phyloP scores from a whole-genome alignment of 2,329 filamentous ascomycete genomes.

The Rhynchosporium graminicola region DNA sequence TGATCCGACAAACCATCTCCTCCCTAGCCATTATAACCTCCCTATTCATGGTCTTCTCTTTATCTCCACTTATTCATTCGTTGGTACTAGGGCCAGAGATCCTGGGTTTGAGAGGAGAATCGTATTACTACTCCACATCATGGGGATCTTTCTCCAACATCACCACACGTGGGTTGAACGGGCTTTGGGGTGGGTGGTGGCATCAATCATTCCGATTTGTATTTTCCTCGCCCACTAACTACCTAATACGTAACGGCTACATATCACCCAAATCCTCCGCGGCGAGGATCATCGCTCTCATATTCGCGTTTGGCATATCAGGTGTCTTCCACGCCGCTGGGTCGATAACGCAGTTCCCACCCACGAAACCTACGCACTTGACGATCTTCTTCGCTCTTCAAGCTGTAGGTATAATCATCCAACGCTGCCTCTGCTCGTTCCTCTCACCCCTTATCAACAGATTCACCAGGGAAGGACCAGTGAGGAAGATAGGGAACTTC shows the following conservation, averaged over 20 bases:
- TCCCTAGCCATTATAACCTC: conserved; percentile 59
- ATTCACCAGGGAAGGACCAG: conserved; percentile 44
- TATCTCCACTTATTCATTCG: conserved; percentile 60
- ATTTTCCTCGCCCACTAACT: conserved; percentile 62
- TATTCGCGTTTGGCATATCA: conserved; percentile 64
- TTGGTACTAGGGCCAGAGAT: conserved; percentile 51
- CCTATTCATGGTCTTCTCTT: conserved; percentile 60
- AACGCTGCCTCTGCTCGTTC: conserved; percentile 48
- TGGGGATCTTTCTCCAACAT: conserved; percentile 58
- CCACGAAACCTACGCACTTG: conserved; percentile 53
- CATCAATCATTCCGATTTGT: conserved; percentile 83
- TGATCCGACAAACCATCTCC: conserved; percentile 59
- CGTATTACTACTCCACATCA: conserved; percentile 62
- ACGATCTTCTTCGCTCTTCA: conserved; percentile 73
- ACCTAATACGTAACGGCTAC: conserved; percentile 46
- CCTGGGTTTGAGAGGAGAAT: conserved; percentile 54
- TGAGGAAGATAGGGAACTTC: conserved; percentile 59
- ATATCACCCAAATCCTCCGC: conserved; percentile 42
- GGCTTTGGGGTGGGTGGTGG: conserved; percentile 87
- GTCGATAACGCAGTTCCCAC: conserved; percentile 64
- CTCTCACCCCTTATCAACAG: conserved; percentile 40
- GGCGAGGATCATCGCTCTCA: conserved; percentile 42
- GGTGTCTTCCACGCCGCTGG: conserved; percentile 71
- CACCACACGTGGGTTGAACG: conserved; percentile 69
- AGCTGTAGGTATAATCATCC: conserved; percentile 62